Base-by-base conservation (phyloP, 108 stramenopile species). In the Stephanodiscus minutulus region DNA sequence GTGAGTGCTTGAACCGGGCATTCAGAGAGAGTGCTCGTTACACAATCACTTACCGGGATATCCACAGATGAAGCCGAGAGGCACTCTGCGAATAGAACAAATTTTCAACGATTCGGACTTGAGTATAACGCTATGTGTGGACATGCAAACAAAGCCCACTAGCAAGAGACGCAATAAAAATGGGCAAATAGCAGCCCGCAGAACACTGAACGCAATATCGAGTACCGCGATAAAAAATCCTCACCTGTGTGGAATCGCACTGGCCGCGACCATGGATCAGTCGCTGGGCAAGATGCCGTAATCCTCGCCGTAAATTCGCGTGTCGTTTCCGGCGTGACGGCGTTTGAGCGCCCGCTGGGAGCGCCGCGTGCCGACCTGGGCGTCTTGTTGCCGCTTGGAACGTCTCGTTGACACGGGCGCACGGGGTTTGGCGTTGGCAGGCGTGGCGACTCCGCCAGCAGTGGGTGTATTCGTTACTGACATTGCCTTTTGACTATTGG, bases 1-100 rank as follows among this genome's bases (percentile, higher is more conserved):
- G 55, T 28, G 28, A 28, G 55, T 28, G 55, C 28, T 29, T 56
- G 24, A 56, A 1, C 31, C 55, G 24, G 27, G 6, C 4, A 56
- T n/a, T 56, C 27, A 31, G 55, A 56, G 29, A 8, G 15, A 56
- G 55, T n/a, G n/a, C 27, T 56, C 27, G 27, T 56, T 28, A 21
- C 20, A 43, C 15, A 39, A 12, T 24, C 20, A 7, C 63, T 64
- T 57, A 24, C 88, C 73, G 18, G 92, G 93, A 78, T 91, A 91
- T 70, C 93, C 93, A 65, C 93, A 94, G 52, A 95, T 83, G 69
- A 95, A 95, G 76, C 93, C 93, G 69, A 95, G 82, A 47, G 93
- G 93, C 68, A 95, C 93, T 85, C 93, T 94, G 50, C 1, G 12
- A 33, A 55, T 47, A 60, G 35, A n/a, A 39, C 20, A 59, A 27